Evolutionary conservation across 1,284 basidiomycete genomes (phyloP).

Genomic region (Trichosporon sp.): DNA sequence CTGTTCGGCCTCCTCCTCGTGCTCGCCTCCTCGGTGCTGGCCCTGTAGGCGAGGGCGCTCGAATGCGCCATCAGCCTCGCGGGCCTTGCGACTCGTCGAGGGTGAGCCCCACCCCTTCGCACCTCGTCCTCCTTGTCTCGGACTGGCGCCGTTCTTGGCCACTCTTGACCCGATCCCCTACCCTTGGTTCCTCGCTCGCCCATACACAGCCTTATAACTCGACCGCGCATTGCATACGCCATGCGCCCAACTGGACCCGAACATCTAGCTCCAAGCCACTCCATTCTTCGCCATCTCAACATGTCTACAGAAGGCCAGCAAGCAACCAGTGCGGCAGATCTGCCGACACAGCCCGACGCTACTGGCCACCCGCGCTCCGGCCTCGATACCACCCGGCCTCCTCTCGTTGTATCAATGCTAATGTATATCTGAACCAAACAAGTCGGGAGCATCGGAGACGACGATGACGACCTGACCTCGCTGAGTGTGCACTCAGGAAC

Average conservation of each 20-base stretch:
- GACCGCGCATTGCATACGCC: background rate
- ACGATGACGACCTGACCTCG: background rate
- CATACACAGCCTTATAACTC: background rate
- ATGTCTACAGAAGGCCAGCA: background rate
- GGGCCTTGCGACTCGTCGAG: background rate
- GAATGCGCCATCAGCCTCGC: background rate
- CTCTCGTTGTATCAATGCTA: background rate
- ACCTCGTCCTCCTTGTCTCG: background rate
- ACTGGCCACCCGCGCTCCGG: background rate
- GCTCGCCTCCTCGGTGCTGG: background rate
- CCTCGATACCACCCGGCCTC: background rate
- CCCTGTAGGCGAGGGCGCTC: background rate
- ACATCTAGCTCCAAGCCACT: background rate
- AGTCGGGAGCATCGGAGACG: background rate
- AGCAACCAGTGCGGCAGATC: no score
- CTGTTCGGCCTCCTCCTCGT: background rate
- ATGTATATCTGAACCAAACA: background rate
- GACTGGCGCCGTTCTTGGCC: background rate
- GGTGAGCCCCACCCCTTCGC: background rate
- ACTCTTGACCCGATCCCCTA: background rate
- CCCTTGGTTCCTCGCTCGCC: background rate
- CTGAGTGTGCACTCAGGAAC: background rate
- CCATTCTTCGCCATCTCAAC: background rate
- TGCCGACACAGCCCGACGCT: no score
- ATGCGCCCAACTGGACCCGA: background rate